Evolutionary conservation across 2,329 filamentous ascomycete species (phyloP).

Genomic region (Exophiala phaeomuriformis): DNA sequence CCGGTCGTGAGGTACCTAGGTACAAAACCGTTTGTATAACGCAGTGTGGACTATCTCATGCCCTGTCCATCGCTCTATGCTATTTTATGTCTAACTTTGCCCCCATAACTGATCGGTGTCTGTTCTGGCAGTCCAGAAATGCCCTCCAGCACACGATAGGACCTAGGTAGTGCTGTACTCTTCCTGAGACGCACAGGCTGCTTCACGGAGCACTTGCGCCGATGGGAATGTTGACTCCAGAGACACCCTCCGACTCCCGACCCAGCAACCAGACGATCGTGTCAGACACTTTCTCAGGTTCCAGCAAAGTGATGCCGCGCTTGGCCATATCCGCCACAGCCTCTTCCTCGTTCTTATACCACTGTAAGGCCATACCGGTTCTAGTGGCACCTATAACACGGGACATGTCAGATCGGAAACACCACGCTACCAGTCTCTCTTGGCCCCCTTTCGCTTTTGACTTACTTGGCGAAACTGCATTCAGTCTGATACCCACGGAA

Average conservation of each 20-base stretch:
- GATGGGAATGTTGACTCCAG: constrained; percentile 12
- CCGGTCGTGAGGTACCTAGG: too few species aligned
- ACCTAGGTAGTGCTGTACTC: too few species aligned
- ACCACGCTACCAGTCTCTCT: background rate
- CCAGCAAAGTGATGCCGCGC: constrained; percentile 9
- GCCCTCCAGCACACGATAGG: too few species aligned
- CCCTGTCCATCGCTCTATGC: too few species aligned
- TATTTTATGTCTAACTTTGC: too few species aligned
- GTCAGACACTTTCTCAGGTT: constrained; percentile 7
- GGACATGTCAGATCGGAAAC: background rate
- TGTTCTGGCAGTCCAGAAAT: background rate
- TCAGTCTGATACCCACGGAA: constrained; percentile 34
- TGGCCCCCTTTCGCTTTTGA: background rate
- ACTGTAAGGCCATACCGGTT: constrained; percentile 10
- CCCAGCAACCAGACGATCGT: constrained; percentile 10
- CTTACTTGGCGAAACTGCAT: constrained; percentile 35
- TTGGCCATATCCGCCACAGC: constrained; percentile 12
- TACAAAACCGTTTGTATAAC: too few species aligned
- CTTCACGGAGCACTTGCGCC: constrained; percentile 5
- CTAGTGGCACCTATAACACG: constrained; percentile 8
- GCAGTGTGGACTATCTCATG: too few species aligned
- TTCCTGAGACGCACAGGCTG: background rate
- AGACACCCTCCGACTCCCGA: constrained; percentile 3
- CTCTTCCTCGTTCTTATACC: constrained; percentile 13
- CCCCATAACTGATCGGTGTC: background rate